Evolutionary conservation across 352 stramenopile genomes (phyloP).

Genomic region (Stramenopiles sp.): DNA sequence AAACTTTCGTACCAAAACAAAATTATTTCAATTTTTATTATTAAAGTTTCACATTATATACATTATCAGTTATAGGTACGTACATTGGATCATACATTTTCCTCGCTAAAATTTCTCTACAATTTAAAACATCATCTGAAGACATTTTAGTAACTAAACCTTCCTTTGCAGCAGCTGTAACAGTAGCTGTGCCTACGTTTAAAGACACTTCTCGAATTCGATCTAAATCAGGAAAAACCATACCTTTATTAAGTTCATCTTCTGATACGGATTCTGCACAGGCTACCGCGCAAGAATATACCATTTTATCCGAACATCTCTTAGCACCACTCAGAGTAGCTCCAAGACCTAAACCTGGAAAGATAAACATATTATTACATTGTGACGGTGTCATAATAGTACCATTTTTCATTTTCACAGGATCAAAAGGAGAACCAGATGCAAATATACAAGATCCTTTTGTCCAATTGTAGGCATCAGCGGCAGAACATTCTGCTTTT

Average conservation of each 20-base stretch:
- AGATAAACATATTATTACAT: slow-evolving; percentile 85
- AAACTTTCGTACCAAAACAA: too few relatives aligned
- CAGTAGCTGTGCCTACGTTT: slow-evolving; percentile 50
- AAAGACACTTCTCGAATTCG: slow-evolving; percentile 58
- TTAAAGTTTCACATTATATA: too few relatives aligned
- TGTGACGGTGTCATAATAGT: slow-evolving; percentile 37
- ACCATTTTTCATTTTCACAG: slow-evolving; percentile 34
- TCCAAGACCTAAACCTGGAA: slow-evolving; percentile 30
- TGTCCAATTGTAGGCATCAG: slow-evolving; percentile 81
- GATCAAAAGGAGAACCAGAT: slow-evolving; percentile 67
- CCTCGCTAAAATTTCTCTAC: not conserved
- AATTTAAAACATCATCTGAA: not conserved
- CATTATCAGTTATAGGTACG: not conserved
- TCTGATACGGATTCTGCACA: slow-evolving; percentile 31
- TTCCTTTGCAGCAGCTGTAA: slow-evolving; percentile 14
- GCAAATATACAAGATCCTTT: slow-evolving; percentile 70
- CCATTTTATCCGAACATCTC: slow-evolving; percentile 32
- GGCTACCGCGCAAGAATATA: slow-evolving; percentile 34
- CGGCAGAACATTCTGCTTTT: slow-evolving; percentile 68
- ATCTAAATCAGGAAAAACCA: slow-evolving; percentile 60
- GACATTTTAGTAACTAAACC: slow-evolving; percentile 5
- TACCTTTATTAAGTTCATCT: slow-evolving; percentile 47
- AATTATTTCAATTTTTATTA: too few relatives aligned
- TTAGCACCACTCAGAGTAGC: slow-evolving; percentile 18
- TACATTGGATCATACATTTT: slow-evolving; percentile 3